Evolutionary conservation across 1,284 basidiomycete genomes (phyloP).

Genomic region (Tylopilus orsonianus): DNA sequence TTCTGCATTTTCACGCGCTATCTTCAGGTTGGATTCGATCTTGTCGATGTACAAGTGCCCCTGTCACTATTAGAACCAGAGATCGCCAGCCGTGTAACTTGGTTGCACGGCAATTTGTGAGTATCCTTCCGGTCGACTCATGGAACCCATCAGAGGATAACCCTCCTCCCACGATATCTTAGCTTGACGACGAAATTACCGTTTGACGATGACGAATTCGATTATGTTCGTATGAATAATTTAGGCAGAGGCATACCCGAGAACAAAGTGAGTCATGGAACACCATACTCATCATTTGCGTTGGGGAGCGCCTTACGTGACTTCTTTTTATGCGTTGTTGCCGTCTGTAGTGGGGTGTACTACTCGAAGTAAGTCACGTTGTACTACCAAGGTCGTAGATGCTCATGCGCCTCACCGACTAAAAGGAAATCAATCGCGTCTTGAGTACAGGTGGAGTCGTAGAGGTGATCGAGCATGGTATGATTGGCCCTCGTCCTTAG

Average conservation of each 20-base stretch:
- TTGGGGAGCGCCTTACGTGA: conserved; percentile 5
- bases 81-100: conserved; percentile 56
- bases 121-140: conserved; percentile 22
- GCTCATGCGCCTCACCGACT: conserved; percentile 7
- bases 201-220: conserved; percentile 77
- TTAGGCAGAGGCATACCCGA: conserved; percentile 71
- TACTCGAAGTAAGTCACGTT: conserved; percentile 57
- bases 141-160: conserved; percentile 3
- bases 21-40: conserved; percentile 68
- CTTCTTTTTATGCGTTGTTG: background rate
- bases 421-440: conserved; percentile 67
- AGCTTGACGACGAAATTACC: conserved; percentile 72
- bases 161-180: background rate
- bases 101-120: conserved; percentile 76
- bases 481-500: conserved; percentile 14
- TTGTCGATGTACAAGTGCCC: conserved; percentile 69
- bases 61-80: conserved; percentile 47
- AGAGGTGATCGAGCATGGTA: conserved; percentile 72
- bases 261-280: conserved; percentile 54
- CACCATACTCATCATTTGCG: conserved; percentile 7
- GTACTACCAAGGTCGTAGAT: background rate
- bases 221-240: conserved; percentile 67
- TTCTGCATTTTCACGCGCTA: conserved; percentile 10
- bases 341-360: conserved; percentile 56
- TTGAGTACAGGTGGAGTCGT: conserved; percentile 66